Conservation (phyloP, 768 basidiomycete species). For the Pleurotus eryngii region DNA sequence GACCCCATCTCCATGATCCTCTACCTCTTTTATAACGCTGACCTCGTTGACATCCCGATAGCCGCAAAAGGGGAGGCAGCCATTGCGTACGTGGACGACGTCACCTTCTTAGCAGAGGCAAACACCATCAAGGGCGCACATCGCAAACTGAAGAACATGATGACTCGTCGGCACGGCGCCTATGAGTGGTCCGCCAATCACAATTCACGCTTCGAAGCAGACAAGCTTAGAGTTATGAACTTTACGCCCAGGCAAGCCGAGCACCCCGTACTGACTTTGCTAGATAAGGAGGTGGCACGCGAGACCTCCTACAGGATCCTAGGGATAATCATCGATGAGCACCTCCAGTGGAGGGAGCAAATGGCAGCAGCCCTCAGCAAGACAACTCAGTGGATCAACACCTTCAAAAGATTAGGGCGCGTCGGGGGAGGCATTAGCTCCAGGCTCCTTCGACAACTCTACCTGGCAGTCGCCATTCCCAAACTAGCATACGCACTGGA, state of each 20-base stretch:
- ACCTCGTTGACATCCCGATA: not conserved
- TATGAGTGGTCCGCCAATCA: not conserved
- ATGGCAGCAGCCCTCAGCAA: not conserved
- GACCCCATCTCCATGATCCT: not conserved
- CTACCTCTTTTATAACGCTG: not conserved
- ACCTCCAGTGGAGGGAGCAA: not conserved
- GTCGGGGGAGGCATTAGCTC: too few species aligned
- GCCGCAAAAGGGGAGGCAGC: not conserved
- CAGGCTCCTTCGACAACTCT: not conserved
- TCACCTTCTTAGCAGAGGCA: not conserved
- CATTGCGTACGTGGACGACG: not conserved
- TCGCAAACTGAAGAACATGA: not conserved
- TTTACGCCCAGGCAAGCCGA: not conserved
- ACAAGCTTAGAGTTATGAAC: conserved; percentile 10
- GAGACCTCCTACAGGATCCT: not conserved
- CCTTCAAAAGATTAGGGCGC: not conserved
- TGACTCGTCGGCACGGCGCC: not conserved
- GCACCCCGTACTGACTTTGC: not conserved
- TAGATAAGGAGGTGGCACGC: not conserved
- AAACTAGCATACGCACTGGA: not conserved
- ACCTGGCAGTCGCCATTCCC: not conserved
- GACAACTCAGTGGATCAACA: not conserved
- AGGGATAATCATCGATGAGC: not conserved
- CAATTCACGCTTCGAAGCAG: not conserved
- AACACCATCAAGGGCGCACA: not conserved